A percentile compares a stretch with the other conserved stretches of the same genome.
Evolutionary conservation across 2,329 filamentous ascomycete species (phyloP).

Genomic region (Fusarium lateritium): DNA sequence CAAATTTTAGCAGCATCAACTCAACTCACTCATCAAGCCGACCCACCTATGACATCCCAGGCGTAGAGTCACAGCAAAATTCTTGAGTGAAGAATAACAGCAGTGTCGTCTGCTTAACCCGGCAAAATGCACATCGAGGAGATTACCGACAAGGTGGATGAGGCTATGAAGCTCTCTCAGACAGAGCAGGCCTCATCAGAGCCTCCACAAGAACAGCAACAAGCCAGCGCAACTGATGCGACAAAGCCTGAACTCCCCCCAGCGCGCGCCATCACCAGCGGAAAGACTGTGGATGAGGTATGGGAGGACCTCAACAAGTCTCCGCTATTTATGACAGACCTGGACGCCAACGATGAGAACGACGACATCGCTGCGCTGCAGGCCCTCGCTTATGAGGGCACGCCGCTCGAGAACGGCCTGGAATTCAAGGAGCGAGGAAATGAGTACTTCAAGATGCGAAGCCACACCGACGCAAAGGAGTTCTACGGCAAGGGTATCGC

Average conservation of each 20-base stretch:
- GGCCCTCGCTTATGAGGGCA: conserved; percentile 93
- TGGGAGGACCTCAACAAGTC: conserved; percentile 71
- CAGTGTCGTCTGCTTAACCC: background rate
- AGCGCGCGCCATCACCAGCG: conserved; percentile 55
- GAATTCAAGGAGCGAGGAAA: conserved; percentile 96
- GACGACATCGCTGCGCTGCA: conserved; percentile 87
- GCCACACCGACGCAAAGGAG: conserved; percentile 87
- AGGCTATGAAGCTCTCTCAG: conserved; percentile 49
- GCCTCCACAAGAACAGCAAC: background rate
- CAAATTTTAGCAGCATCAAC: conserved; percentile 44
- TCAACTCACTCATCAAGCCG: conserved; percentile 23
- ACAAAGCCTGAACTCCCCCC: conserved; percentile 63
- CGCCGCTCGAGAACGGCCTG: conserved; percentile 82
- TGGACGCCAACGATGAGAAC: conserved; percentile 90
- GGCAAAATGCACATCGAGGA: conserved; percentile 59
- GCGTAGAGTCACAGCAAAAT: conserved; percentile 17
- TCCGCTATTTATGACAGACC: conserved; percentile 96
- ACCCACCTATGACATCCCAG: conserved; percentile 26
- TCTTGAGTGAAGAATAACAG: background rate
- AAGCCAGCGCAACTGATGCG: conserved; percentile 36
- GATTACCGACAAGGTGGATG: conserved; percentile 59
- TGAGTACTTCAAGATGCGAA: conserved; percentile 81
- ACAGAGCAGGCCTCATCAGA: conserved; percentile 21
- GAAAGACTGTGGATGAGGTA: conserved; percentile 69
- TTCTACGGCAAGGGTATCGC: conserved; percentile 91